Percentiles rank a stretch among this genome's conserved stretches.
phyloP scores from a whole-genome alignment of 306 rosid species.

The Castanea mollissima region DNA sequence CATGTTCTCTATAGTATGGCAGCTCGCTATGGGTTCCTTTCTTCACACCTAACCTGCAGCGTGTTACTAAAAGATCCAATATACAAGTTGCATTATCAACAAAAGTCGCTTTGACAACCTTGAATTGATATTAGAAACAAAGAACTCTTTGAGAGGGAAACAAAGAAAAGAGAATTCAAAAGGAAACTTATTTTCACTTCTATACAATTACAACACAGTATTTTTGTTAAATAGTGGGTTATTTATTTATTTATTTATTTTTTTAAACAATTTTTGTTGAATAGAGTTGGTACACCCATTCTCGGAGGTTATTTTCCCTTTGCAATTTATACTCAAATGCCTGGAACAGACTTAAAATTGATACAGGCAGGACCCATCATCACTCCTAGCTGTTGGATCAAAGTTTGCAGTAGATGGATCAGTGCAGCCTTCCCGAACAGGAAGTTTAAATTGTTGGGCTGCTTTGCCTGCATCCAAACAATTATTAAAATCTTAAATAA shows the following conservation, averaged over 20 bases:
- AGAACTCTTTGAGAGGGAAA: not conserved
- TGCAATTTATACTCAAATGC: conserved; percentile 9
- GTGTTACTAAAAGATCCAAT: no score
- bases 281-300: not conserved
- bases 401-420: conserved; percentile 53
- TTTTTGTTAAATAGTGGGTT: not conserved
- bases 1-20: no score
- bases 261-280: not conserved
- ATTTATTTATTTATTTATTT: not conserved
- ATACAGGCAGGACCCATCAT: conserved; percentile 49
- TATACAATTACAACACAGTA: not conserved
- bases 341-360: conserved; percentile 29
- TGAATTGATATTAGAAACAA: not conserved
- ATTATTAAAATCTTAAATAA: conserved; percentile 24
- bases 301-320: not conserved
- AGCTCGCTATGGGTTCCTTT: no score
- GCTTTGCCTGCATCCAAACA: conserved; percentile 57
- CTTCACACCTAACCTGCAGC: no score
- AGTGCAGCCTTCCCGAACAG: conserved; percentile 58
- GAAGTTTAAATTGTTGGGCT: conserved; percentile 56
- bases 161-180: no score
- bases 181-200: not conserved
- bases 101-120: no score
- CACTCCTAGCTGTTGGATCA: conserved; percentile 58
- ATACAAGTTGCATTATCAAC: no score